These are phyloP conservation scores for Penicillium sp. DNA, from an alignment of 2,329 filamentous ascomycete species.

Conservation along the genomic window DNA sequence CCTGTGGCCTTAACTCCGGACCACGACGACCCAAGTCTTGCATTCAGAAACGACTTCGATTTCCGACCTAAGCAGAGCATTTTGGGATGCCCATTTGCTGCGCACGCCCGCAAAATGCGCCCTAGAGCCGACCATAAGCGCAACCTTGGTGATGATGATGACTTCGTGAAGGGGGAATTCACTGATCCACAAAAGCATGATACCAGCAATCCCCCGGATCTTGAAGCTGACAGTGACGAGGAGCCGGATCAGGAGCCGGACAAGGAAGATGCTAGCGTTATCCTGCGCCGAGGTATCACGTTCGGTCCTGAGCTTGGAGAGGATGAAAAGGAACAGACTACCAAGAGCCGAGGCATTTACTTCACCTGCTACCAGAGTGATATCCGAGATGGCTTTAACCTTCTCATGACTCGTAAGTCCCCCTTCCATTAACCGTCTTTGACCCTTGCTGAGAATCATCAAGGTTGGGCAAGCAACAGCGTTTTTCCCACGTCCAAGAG, in stretches of 20 bases:
- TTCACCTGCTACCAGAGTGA: constrained; percentile 50
- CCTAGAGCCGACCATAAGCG: constrained; percentile 37
- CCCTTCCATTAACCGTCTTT: not conserved
- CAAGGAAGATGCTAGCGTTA: constrained; percentile 26
- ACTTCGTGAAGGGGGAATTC: not conserved
- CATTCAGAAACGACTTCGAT: constrained; percentile 40
- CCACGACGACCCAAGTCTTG: constrained; percentile 32
- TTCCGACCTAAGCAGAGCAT: constrained; percentile 32
- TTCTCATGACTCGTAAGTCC: constrained; percentile 29
- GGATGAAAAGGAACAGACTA: constrained; percentile 28
- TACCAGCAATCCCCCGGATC: not conserved
- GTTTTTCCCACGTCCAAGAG: constrained; percentile 12
- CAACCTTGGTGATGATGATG: constrained; percentile 28
- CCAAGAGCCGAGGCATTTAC: constrained; percentile 43
- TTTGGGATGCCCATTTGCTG: constrained; percentile 46
- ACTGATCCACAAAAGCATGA: constrained; percentile 2
- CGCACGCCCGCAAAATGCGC: constrained; percentile 51
- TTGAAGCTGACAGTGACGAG: constrained; percentile 7
- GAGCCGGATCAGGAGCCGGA: not conserved
- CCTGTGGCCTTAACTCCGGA: not conserved
- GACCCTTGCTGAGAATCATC: not conserved
- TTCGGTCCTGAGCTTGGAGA: constrained; percentile 40
- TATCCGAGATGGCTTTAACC: constrained; percentile 39
- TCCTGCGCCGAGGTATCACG: constrained; percentile 48
- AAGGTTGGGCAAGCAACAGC: constrained; percentile 24